Base-by-base conservation (phyloP, 2,329 filamentous ascomycete species). In the Elsinoe australis region DNA sequence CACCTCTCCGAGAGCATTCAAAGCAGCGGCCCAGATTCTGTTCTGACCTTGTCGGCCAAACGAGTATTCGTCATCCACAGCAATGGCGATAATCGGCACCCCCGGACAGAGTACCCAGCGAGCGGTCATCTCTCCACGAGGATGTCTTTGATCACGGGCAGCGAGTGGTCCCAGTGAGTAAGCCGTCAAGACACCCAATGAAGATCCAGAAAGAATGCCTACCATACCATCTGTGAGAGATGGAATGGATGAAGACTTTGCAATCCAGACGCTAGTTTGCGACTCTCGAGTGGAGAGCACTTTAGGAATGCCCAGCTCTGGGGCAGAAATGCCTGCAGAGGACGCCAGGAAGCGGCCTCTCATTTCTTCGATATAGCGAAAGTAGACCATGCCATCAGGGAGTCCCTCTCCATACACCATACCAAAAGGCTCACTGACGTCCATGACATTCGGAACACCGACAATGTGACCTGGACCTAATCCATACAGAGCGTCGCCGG, bases 1-100 rank as follows among this genome's bases (percentile, higher is more conserved):
- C 0, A 95, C 71, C 63, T 98, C 92, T 1, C 92, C 92, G 6
- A 98, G 71, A 0, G 92, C 90, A 62, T 98, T 98, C 46, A 98
- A 67, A n/a, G 80, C 86, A 33, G 90, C 83, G n/a, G 86, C 87
- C 87, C 88, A 96, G 9, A 92, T 77, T 21, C 89, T 81, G 9
- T 79, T 77, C 42, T 81, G 71, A 3, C 76, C 70, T 60, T 82
- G 82, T 22, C 89, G 81, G 56, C 80, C 82, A 19, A 74, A 64
- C 41, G 76, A 89, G 64, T 88, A 92, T 46, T 79, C 79, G 21
- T 95, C 88, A 58, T 98, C 92, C 5, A 95, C 78, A 35, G 79
- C 79, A 52, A 98, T 79, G 1, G 80, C 78, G 47, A 95, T 76
- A 52, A 98, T 92, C 0, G 92, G 92, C 2, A 96, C 88, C 32